These are phyloP conservation scores for Russula vinacea DNA, from an alignment of 768 basidiomycete species.

Conservation along the genomic window DNA sequence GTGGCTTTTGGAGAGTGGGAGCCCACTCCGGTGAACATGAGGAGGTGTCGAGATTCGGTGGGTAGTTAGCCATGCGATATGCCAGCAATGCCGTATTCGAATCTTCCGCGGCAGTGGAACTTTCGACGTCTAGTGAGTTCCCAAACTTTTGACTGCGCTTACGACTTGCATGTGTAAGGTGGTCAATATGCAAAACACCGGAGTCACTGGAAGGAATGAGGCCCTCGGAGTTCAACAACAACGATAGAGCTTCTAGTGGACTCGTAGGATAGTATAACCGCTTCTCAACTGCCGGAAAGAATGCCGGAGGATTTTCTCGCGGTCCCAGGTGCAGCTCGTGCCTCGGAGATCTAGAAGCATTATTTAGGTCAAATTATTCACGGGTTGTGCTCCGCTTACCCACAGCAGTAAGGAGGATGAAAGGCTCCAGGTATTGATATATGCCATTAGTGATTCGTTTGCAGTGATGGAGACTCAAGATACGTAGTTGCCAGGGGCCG, in stretches of 20 bases:
- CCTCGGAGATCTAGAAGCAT: slow-evolving; percentile 27
- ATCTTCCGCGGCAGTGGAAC: neutral
- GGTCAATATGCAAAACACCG: slow-evolving; percentile 25
- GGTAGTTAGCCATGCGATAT: neutral
- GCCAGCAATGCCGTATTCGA: neutral
- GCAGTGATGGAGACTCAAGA: slow-evolving; percentile 28
- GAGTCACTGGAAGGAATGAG: slow-evolving; percentile 23
- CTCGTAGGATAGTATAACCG: slow-evolving; percentile 26
- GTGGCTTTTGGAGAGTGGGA: neutral
- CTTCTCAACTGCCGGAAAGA: slow-evolving; percentile 23
- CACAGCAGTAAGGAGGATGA: slow-evolving; percentile 27
- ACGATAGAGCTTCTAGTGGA: slow-evolving; percentile 21
- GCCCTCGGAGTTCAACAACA: slow-evolving; percentile 10
- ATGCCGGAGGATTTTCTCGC: slow-evolving; percentile 19
- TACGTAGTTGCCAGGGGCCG: slow-evolving; percentile 31
- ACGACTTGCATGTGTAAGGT: slow-evolving; percentile 16
- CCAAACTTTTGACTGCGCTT: neutral
- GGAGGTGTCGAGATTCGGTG: neutral
- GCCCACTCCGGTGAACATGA: no score
- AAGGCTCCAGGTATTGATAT: slow-evolving; percentile 20
- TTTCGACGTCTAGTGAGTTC: neutral
- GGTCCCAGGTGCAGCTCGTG: slow-evolving; percentile 25
- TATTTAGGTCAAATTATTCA: neutral
- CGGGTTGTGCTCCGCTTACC: slow-evolving; percentile 17
- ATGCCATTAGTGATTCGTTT: slow-evolving; percentile 19